phyloP scores from a whole-genome alignment of 805 yeast species.

The Nakazawaea peltata region DNA sequence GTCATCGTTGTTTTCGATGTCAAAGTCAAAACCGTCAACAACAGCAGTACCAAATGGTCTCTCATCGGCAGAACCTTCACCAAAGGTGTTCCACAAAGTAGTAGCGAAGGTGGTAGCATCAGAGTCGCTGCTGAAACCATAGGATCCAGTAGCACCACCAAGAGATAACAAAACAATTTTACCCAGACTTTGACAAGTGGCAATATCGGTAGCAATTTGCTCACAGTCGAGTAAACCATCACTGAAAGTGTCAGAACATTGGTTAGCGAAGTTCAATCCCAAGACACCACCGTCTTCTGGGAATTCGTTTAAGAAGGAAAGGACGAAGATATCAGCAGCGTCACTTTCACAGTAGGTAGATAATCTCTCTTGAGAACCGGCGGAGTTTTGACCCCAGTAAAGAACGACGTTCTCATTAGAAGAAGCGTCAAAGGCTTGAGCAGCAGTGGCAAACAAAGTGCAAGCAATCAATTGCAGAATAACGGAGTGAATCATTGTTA shows the following conservation, averaged over 20 bases:
- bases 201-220: conserved; percentile 51
- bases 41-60: conserved; percentile 67
- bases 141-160: conserved; percentile 61
- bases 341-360: conserved; percentile 58
- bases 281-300: conserved; percentile 23
- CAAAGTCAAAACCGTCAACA: conserved; percentile 79
- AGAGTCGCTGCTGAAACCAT: conserved; percentile 41
- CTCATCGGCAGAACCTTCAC: conserved; percentile 40
- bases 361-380: conserved; percentile 43
- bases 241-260: conserved; percentile 29
- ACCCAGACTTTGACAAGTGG: conserved; percentile 71
- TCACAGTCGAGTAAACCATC: conserved; percentile 36
- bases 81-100: conserved; percentile 55
- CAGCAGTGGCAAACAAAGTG: conserved; percentile 12
- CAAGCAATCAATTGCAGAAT: conserved; percentile 9
- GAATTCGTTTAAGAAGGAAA: conserved; percentile 64
- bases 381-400: conserved; percentile 87
- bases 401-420: conserved; percentile 58
- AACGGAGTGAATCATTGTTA: conserved; percentile 2
- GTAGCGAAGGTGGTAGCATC: conserved; percentile 55
- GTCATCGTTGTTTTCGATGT: conserved; percentile 51
- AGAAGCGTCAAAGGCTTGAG: conserved; percentile 22
- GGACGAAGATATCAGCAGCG: conserved; percentile 61
- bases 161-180: conserved; percentile 71
- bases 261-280: conserved; percentile 48